A percentile compares a stretch with the other conserved stretches of the same genome.
phyloP scores from a whole-genome alignment of 495 filamentous ascomycete species.

The Ramalina intermedia region DNA sequence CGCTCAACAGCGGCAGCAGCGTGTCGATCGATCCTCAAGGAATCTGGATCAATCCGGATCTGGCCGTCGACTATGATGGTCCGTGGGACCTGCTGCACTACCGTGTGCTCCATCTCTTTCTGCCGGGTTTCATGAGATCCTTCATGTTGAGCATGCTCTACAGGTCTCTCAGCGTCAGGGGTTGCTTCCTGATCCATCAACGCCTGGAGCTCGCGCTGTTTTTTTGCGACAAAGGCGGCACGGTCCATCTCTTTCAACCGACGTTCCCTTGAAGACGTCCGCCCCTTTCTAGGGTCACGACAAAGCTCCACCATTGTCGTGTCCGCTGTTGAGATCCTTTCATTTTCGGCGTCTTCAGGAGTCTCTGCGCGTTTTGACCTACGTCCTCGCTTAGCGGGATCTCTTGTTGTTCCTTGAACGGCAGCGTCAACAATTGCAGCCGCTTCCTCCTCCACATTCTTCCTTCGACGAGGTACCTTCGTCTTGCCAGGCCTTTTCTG shows the following conservation, averaged over 20 bases:
- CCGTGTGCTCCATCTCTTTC: constrained; percentile 23
- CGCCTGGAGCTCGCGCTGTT: constrained; percentile 27
- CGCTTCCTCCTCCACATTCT: constrained; percentile 7
- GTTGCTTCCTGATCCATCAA: constrained; percentile 15
- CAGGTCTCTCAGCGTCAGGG: neutral
- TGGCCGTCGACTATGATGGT: constrained; percentile 71
- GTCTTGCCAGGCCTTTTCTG: neutral
- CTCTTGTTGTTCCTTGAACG: constrained; percentile 5
- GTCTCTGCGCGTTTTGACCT: constrained; percentile 40
- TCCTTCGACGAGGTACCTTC: neutral
- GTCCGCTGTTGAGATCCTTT: constrained; percentile 50
- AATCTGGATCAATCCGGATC: constrained; percentile 66
- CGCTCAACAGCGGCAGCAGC: constrained; percentile 44
- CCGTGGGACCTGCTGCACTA: constrained; percentile 31
- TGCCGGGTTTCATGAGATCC: constrained; percentile 25
- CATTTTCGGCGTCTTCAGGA: constrained; percentile 61
- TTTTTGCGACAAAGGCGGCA: constrained; percentile 33
- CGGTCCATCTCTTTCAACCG: constrained; percentile 41
- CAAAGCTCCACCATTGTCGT: constrained; percentile 76
- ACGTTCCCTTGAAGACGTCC: constrained; percentile 58
- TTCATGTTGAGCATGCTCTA: neutral
- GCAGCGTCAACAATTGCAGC: constrained; percentile 14
- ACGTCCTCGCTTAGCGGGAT: constrained; percentile 12
- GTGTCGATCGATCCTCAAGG: constrained; percentile 66
- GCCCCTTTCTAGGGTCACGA: constrained; percentile 61